phyloP scores from a whole-genome alignment of 164 flowering plant species.

The Vitis amurensis region DNA sequence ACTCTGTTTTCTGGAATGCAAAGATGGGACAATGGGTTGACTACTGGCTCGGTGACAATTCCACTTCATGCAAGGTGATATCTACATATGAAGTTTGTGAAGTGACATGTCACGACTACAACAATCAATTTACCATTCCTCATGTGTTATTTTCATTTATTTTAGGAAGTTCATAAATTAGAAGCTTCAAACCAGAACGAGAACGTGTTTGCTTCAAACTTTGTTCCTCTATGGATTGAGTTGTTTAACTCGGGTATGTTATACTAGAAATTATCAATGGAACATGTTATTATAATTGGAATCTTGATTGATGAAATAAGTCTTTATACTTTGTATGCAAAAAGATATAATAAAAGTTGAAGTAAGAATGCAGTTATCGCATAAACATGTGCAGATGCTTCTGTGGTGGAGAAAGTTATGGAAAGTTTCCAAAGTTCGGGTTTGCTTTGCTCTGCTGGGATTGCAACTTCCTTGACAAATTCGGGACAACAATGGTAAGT shows the following conservation, averaged over 20 bases:
- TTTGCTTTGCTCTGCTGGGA: constrained; percentile 65
- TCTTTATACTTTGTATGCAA: neutral
- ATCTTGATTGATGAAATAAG: neutral
- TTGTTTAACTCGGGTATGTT: constrained; percentile 63
- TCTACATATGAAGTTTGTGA: constrained; percentile 2
- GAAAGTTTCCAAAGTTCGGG: constrained; percentile 63
- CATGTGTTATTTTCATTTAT: neutral
- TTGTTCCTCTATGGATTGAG: constrained; percentile 77
- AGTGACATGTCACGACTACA: neutral
- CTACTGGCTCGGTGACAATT: constrained; percentile 55
- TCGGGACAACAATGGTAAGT: constrained; percentile 90
- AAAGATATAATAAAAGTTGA: neutral
- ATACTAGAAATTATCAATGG: neutral
- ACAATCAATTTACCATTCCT: neutral
- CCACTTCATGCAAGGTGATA: constrained; percentile 34
- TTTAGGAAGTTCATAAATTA: constrained; percentile 59
- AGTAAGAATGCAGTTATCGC: constrained; percentile 8
- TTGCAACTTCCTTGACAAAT: constrained; percentile 73
- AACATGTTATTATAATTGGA: no score
- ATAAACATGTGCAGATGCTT: constrained; percentile 40
- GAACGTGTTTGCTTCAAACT: constrained; percentile 76
- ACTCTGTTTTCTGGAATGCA: constrained; percentile 71
- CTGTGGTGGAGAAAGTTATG: constrained; percentile 46
- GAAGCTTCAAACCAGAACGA: constrained; percentile 59
- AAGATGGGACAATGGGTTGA: constrained; percentile 90